Percentiles rank a stretch among this genome's conserved stretches.
phyloP scores from a whole-genome alignment of 192 early-diverging fungal species.

The Linnemannia elongata region DNA sequence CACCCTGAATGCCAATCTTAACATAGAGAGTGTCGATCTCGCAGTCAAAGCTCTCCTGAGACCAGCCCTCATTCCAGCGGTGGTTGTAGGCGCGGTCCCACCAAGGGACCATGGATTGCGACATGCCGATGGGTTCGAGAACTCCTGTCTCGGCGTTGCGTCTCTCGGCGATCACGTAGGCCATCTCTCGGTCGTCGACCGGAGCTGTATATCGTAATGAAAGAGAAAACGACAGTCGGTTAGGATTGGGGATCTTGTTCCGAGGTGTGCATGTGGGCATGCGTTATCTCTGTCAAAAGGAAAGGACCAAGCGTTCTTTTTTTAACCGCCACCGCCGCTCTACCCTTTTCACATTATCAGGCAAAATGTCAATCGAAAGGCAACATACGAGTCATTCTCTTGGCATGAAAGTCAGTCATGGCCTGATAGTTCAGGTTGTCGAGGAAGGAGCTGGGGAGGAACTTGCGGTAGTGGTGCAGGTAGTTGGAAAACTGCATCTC shows the following conservation, averaged over 20 bases:
- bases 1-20: slow-evolving; percentile 48
- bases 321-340: background rate
- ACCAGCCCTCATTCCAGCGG: slow-evolving; percentile 36
- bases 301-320: background rate
- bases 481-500: slow-evolving; percentile 57
- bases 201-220: slow-evolving; percentile 14
- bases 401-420: slow-evolving; percentile 28
- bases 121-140: slow-evolving; percentile 41
- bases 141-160: slow-evolving; percentile 5
- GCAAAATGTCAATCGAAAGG: background rate
- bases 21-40: slow-evolving; percentile 56
- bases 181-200: slow-evolving; percentile 36
- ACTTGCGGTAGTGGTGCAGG: slow-evolving; percentile 17
- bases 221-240: background rate
- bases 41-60: slow-evolving; percentile 39
- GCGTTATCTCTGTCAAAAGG: background rate
- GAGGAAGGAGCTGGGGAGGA: slow-evolving; percentile 13
- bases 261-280: background rate
- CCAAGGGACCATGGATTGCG: slow-evolving; percentile 36
- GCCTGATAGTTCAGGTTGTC: slow-evolving; percentile 18
- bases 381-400: slow-evolving; percentile 41
- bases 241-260: background rate
- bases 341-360: background rate
- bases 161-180: slow-evolving; percentile 44
- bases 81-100: slow-evolving; percentile 49